A percentile compares a stretch with the other conserved stretches of the same genome.
These are phyloP conservation scores for Saccharomycopsis fermentans DNA, from an alignment of 805 yeast species.

Conservation along the genomic window DNA sequence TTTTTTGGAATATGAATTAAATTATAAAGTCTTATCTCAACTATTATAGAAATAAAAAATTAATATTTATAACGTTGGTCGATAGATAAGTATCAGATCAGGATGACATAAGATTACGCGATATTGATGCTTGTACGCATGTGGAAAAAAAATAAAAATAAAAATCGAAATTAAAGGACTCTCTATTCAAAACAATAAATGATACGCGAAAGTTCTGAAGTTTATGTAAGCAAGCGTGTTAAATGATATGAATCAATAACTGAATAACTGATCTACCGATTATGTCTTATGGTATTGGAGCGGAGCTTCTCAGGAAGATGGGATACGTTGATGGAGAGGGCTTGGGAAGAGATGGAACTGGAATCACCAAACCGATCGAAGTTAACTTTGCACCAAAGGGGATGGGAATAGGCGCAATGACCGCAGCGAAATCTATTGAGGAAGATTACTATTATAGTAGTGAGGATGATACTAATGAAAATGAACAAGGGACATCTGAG, in stretches of 20 bases:
- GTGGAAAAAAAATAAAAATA: no score
- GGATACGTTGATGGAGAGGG: conserved; percentile 83
- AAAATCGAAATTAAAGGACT: no score
- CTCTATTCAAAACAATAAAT: no score
- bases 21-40: no score
- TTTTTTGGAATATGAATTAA: no score
- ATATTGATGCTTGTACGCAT: no score
- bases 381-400: conserved; percentile 56
- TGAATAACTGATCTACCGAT: background rate
- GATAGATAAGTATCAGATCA: no score
- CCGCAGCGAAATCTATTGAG: conserved; percentile 19
- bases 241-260: background rate
- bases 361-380: conserved; percentile 74
- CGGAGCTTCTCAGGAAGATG: conserved; percentile 66
- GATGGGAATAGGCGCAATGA: conserved; percentile 62
- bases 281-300: conserved; percentile 70
- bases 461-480: conserved; percentile 7
- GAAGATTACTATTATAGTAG: conserved; percentile 18
- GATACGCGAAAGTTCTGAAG: no score
- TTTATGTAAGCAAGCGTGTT: no score
- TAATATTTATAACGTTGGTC: background rate
- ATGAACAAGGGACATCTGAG: conserved; percentile 7
- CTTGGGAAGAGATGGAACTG: conserved; percentile 62
- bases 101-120: no score
- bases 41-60: no score